Base-by-base conservation (phyloP, 192 early-diverging fungal genomes). In the Coemansia furcata region DNA sequence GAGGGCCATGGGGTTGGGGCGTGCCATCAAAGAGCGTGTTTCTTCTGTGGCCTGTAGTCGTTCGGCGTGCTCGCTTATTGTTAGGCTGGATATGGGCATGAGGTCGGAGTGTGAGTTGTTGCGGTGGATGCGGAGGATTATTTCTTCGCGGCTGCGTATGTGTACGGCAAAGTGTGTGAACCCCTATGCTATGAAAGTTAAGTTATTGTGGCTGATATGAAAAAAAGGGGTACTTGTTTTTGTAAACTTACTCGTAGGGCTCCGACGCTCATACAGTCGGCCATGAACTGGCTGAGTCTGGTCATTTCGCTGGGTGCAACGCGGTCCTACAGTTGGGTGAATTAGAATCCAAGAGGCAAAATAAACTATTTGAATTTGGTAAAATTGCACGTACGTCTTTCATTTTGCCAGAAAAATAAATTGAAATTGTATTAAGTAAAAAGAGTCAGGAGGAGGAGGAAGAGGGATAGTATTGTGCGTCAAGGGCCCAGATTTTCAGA, bases 141-240 rank as follows among this genome's bases (percentile, higher is more conserved):
- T 80, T 39, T 91, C 89, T 69, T 91, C 89, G 32, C 89, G 74
- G 49, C 89, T 87, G 32, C 89, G 84, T 9, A 91, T 85, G 30
- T 89, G 83, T 29, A 87, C 71, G 19, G 88, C 86, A 78, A 89
- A 88, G 47, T 89, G 81, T 58, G 80, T 74, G 65, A 91, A 91
- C 36, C 89, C 89, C 87, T 90, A n/a, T n/a, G n/a, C n/a, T n/a
- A 68, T 29, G 26, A 17, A 5, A 47, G 21, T 35, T 35, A 44
- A 3, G 33, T 42, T 37, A 26, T 14, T n/a, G 68, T 14, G 21
- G 37, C 0, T 38, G 37, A 21, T 38, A 10, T 7, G 3, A 62
- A 23, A 26, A 11, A 40, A 21, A n/a, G n/a, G n/a, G n/a, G n/a
- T n/a, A n/a, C n/a, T n/a, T n/a, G n/a, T 19, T 42, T 29, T 33